These are phyloP conservation scores for Bruguiera sexangula DNA, from an alignment of 345 rosid genomes.

Conservation along the genomic window DNA sequence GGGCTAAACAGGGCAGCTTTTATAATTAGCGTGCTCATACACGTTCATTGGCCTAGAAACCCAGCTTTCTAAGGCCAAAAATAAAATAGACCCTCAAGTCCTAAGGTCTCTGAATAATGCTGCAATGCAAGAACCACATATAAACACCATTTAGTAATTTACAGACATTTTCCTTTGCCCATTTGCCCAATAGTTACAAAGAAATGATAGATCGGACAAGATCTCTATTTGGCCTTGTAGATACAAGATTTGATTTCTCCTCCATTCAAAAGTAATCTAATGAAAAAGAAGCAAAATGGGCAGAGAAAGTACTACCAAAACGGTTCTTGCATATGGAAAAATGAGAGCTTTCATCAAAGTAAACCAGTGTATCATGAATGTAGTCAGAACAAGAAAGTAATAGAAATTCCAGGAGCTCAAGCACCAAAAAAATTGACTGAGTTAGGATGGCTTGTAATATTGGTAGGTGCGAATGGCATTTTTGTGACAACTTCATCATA, in stretches of 20 bases:
- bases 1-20: too few relatives aligned
- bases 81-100: too few relatives aligned
- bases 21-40: too few relatives aligned
- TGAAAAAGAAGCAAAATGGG: too few relatives aligned
- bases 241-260: too few relatives aligned
- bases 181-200: not conserved
- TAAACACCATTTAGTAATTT: not conserved
- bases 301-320: not conserved
- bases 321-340: not conserved
- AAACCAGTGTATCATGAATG: constrained; percentile 5
- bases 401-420: constrained; percentile 7
- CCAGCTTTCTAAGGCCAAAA: too few relatives aligned
- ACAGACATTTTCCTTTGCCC: not conserved
- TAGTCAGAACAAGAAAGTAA: constrained; percentile 12
- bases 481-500: constrained; percentile 77
- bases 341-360: not conserved
- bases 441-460: constrained; percentile 76
- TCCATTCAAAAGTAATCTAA: too few relatives aligned
- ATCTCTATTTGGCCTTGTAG: too few relatives aligned
- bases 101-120: too few relatives aligned
- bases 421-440: constrained; percentile 9
- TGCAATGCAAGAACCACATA: too few relatives aligned
- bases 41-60: too few relatives aligned
- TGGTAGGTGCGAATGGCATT: constrained; percentile 82
- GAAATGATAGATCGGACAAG: not conserved